Base-by-base conservation (phyloP, 2,329 filamentous ascomycete genomes). In the Fusarium bactridioides region DNA sequence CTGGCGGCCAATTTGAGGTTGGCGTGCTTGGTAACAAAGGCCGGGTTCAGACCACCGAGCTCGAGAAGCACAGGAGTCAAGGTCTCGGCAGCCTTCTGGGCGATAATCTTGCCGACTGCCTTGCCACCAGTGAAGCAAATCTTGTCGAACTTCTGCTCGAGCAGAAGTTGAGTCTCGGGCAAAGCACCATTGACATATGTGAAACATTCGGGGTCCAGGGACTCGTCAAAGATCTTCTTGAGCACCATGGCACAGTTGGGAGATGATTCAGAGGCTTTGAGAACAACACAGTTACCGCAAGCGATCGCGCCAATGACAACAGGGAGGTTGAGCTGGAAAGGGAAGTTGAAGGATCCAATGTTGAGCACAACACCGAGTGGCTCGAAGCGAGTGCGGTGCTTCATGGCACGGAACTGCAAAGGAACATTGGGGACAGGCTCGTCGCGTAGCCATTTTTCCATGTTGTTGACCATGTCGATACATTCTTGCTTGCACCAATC, bases 81-180 rank as follows among this genome's bases (percentile, higher is more conserved):
- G 41, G 94, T 92, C 79, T 94, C 90, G 67, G 96, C 95, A 0
- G 95, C 96, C 81, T 97, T 97, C 81, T 95, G 91, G 53, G 94
- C 89, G 59, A 98, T 91, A 78, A 98, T 95, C 79, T 92, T 94
- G 78, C 93, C 96, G 23, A 98, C 94, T 33, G 80, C 84, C 58
- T 88, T 87, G 77, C 90, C 91, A 61, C 96, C 96, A 2, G 96
- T 99, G 85, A 97, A 99, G 86, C 96, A 95, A 78, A 99, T 97
- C 88, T 98, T 98, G 84, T 97, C 95, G 92, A 95, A 99, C 82
- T 95, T 95, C 84, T 94, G 90, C 64, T 95, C 90, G 38, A 99
- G 88, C 48, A 98, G 84, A 18, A 90, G 91, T 50, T 93, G 94
- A 8, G 93, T 94, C 85, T 97, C 94, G 8, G 91, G 87, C 25